Conservation (phyloP, 2,329 filamentous ascomycete genomes). For the Colletotrichum sansevieriae region DNA sequence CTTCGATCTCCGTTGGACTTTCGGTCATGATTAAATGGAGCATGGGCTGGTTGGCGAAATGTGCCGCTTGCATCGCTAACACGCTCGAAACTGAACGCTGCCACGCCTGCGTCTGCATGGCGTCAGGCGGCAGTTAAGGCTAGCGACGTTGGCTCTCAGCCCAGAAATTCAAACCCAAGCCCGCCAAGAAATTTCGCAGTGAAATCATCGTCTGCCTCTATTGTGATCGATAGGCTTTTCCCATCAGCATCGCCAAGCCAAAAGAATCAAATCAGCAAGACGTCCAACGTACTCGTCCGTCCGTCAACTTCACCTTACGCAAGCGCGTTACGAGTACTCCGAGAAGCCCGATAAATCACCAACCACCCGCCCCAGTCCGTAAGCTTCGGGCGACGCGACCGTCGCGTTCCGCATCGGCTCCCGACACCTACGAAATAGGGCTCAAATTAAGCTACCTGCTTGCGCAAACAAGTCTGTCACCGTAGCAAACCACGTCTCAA, state of each 20-base stretch:
- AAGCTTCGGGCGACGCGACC: background rate
- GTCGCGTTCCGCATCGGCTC: conserved; percentile 5
- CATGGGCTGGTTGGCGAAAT: background rate
- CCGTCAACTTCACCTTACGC: background rate
- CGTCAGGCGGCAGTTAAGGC: background rate
- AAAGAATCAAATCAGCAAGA: background rate
- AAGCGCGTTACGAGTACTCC: conserved; percentile 11
- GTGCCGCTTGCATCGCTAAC: no score
- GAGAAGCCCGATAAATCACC: background rate
- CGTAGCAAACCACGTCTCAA: background rate
- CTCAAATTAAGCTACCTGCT: conserved; percentile 18
- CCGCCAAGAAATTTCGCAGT: background rate
- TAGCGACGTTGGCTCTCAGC: background rate
- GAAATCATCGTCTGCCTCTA: background rate
- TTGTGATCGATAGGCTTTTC: background rate
- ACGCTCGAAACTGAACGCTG: no score
- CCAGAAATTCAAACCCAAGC: background rate
- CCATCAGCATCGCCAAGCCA: background rate
- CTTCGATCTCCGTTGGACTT: background rate
- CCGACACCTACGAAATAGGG: conserved; percentile 7
- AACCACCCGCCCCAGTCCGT: background rate
- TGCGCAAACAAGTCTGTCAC: conserved; percentile 9
- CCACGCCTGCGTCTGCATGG: background rate
- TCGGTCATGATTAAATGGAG: background rate
- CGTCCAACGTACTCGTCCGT: background rate